Evolutionary conservation across 768 basidiomycete species (phyloP).

Genomic region (Neoboletus magnificus): DNA sequence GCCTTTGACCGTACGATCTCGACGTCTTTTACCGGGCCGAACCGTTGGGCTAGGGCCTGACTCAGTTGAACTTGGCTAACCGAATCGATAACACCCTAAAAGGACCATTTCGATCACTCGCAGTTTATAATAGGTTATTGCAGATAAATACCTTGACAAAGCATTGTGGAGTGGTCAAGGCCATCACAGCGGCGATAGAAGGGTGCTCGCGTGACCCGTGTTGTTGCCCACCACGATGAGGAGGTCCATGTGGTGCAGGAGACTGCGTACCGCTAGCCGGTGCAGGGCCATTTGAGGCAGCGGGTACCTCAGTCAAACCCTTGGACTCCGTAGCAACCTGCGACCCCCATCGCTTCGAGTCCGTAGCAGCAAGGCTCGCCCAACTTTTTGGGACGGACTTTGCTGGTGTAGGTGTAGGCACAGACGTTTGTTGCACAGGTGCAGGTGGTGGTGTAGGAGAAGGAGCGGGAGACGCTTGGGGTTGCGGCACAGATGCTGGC

Average conservation of each 20-base stretch:
- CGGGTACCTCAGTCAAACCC: slow-evolving; percentile 66
- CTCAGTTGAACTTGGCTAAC: slow-evolving; percentile 52
- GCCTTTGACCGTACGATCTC: slow-evolving; percentile 87
- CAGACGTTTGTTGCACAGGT: slow-evolving; percentile 29
- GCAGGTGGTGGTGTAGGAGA: slow-evolving; percentile 31
- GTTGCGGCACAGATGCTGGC: slow-evolving; percentile 22
- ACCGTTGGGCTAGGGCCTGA: slow-evolving; percentile 52
- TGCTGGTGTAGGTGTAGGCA: slow-evolving; percentile 31
- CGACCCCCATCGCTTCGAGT: slow-evolving; percentile 80
- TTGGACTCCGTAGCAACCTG: slow-evolving; percentile 76
- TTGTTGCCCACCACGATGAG: slow-evolving; percentile 33
- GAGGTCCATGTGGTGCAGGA: slow-evolving; percentile 29
- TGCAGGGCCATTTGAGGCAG: slow-evolving; percentile 36
- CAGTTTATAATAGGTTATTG: not conserved
- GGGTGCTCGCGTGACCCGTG: slow-evolving; percentile 43
- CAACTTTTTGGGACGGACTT: slow-evolving; percentile 72
- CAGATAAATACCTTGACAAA: slow-evolving; percentile 78
- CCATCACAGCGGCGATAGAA: slow-evolving; percentile 52
- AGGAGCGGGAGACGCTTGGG: slow-evolving; percentile 8
- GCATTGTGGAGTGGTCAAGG: slow-evolving; percentile 69
- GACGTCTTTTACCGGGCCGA: slow-evolving; percentile 81
- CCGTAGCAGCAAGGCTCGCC: slow-evolving; percentile 88
- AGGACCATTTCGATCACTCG: slow-evolving; percentile 1
- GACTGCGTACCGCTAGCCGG: slow-evolving; percentile 40
- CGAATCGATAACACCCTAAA: slow-evolving; percentile 69